Base-by-base conservation (phyloP, 441 rosid genomes). In the Gossypium davidsonii region DNA sequence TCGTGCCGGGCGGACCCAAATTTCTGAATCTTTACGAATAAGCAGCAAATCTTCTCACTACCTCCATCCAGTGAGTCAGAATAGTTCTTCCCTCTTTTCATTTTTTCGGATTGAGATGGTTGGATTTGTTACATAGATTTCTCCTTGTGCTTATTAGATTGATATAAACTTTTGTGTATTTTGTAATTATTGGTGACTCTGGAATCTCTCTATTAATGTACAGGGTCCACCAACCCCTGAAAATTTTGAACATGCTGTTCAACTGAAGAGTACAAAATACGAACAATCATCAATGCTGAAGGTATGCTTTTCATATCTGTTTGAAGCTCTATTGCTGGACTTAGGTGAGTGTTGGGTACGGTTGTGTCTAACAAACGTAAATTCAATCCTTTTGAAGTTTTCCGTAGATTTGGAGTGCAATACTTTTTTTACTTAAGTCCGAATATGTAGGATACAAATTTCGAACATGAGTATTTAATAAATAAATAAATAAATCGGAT, bases 181-280 rank as follows among this genome's bases (percentile, higher is more conserved):
- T 9, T 64, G 31, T 11, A 49, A 4, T 20, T 28, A 18, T 75
- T 49, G 17, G 46, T 67, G 23, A 25, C 42, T n/a, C 8, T 62
- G 26, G 37, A 14, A n/a, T 7, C 21, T 68, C 60, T 37, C 37
- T 12, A 25, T 55, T 69, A 31, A 9, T 37, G 6, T 71, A 49
- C 78, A 93, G 96, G 92, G 92, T 70, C 99, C 97, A 49, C 86
- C 88, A 18, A 95, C 99, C 28, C 95, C 96, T 1, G 95, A 93
- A 77, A 95, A 95, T 63, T 78, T 81, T 18, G 97, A 91, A 74
- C 82, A 85, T 72, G 76, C 80, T 0, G 76, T 78, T 74, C 84
- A 86, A 42, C 79, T 81, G 10, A 86, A 83, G 83, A 84, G 85
- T 55, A 63, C 82, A 55, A 93, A 85, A 51, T 79, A 73, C 55